A percentile compares a stretch with the other conserved stretches of the same genome.
These are phyloP conservation scores for Teratosphaeria gauchensis DNA, from an alignment of 2,329 filamentous ascomycete species.

Conservation along the genomic window DNA sequence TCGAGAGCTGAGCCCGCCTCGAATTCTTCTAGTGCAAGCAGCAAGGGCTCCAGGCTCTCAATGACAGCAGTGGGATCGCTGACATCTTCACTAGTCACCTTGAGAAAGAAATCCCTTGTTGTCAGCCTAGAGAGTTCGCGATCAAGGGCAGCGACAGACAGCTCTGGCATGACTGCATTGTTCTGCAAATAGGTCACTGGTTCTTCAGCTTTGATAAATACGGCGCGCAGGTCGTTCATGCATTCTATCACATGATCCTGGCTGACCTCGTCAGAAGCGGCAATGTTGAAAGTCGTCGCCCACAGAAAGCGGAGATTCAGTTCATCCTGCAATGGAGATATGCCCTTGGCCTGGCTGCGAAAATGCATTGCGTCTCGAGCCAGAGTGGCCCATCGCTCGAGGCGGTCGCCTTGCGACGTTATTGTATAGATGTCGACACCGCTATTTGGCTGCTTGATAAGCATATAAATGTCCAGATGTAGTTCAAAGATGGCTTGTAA, in stretches of 20 bases:
- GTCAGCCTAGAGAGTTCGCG: constrained; percentile 85
- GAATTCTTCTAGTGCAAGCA: constrained; percentile 53
- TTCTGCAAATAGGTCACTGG: constrained; percentile 59
- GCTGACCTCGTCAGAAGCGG: constrained; percentile 44
- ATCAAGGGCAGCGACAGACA: constrained; percentile 75
- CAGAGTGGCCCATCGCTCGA: constrained; percentile 51
- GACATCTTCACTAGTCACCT: constrained; percentile 74
- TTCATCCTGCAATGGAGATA: constrained; percentile 22
- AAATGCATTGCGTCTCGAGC: constrained; percentile 45
- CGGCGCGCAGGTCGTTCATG: constrained; percentile 51
- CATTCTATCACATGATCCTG: constrained; percentile 53
- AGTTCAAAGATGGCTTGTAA: constrained; percentile 55
- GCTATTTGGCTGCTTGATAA: constrained; percentile 52
- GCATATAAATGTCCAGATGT: constrained; percentile 55
- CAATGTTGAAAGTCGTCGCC: constrained; percentile 55
- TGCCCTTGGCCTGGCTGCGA: constrained; percentile 16
- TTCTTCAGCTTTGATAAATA: constrained; percentile 41
- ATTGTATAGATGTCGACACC: constrained; percentile 44
- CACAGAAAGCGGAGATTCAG: constrained; percentile 55
- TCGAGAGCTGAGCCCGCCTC: neutral
- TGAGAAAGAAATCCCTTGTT: constrained; percentile 92
- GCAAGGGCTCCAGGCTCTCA: constrained; percentile 81
- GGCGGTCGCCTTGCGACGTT: constrained; percentile 46
- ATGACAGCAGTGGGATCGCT: constrained; percentile 77
- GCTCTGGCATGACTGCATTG: constrained; percentile 77